Conservation (phyloP, 2,329 filamentous ascomycete species). For the Ceratocystis diversiconidia region DNA sequence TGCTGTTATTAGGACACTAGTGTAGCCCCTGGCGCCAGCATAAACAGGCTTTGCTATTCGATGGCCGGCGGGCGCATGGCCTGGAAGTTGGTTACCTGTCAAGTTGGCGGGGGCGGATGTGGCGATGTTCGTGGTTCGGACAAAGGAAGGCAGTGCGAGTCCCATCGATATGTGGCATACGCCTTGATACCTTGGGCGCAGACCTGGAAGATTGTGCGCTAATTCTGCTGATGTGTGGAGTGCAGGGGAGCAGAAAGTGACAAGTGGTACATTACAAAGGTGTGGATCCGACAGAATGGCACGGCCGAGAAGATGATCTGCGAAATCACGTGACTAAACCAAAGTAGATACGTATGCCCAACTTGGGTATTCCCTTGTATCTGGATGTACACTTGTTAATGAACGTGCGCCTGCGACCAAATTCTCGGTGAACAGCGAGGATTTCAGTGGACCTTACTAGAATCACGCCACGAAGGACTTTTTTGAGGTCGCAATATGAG, state of each 20-base stretch:
- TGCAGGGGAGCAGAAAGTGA: background rate
- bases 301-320: background rate
- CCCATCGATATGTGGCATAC: no score
- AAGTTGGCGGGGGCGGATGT: no score
- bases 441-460: constrained; percentile 4
- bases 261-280: background rate
- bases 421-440: constrained; percentile 2
- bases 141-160: no score
- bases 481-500: background rate
- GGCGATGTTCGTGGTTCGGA: no score
- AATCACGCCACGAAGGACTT: background rate
- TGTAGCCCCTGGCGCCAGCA: no score
- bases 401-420: background rate
- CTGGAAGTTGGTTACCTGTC: no score
- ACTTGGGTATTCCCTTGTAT: background rate
- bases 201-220: background rate
- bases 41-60: no score
- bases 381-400: background rate
- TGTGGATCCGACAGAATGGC: background rate
- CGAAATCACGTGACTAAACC: background rate
- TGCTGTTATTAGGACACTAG: no score
- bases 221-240: background rate
- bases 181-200: no score
- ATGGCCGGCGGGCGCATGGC: no score
- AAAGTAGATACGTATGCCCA: background rate